These are phyloP conservation scores for Carex scoparia DNA, from an alignment of 176 grass and related monocot genomes.

Conservation along the genomic window DNA sequence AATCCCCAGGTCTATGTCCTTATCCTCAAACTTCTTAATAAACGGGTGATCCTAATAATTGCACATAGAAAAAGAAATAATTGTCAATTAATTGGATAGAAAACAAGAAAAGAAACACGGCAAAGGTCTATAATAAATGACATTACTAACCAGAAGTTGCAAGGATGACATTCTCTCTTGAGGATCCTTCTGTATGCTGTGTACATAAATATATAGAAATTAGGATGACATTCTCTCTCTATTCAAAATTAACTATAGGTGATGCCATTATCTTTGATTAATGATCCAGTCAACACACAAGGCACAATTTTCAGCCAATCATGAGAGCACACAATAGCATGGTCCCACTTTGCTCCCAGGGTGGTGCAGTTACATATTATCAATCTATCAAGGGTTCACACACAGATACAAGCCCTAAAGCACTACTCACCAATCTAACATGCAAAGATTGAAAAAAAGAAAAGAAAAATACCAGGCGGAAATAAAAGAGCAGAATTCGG, in stretches of 20 bases:
- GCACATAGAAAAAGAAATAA: neutral
- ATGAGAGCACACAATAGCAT: neutral
- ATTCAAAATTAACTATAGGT: neutral
- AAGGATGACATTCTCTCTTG: constrained; percentile 62
- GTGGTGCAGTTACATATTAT: neutral
- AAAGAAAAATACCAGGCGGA: constrained; percentile 60
- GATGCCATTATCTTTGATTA: neutral
- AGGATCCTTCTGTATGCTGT: constrained; percentile 85
- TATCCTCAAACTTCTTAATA: constrained; percentile 92
- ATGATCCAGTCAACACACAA: neutral
- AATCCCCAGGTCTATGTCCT: constrained; percentile 73
- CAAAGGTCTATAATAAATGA: neutral
- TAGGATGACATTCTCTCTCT: neutral
- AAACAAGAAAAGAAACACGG: neutral
- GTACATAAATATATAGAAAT: constrained; percentile 3
- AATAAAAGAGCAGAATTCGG: constrained; percentile 91
- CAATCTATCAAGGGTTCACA: neutral
- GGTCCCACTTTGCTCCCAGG: neutral
- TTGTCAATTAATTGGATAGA: neutral
- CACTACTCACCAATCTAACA: neutral
- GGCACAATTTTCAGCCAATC: neutral
- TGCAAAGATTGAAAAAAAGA: neutral
- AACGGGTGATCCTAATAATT: constrained; percentile 65
- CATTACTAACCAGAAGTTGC: constrained; percentile 72
- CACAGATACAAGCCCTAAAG: neutral